Base-by-base conservation (phyloP, 805 yeast species). In the Yarrowia hollandica region DNA sequence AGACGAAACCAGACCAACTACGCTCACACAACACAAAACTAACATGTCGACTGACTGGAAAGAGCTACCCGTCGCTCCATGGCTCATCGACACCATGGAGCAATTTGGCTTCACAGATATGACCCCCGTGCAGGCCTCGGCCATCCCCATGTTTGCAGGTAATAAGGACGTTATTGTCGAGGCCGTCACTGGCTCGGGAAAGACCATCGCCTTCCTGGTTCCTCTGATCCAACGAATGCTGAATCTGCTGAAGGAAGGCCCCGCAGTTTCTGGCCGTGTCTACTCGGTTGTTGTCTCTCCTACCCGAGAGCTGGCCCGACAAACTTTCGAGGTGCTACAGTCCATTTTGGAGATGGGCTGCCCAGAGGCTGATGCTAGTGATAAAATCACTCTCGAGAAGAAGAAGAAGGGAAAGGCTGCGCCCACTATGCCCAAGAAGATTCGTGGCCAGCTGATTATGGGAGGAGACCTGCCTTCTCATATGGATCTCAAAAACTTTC, bases 111-210 rank as follows among this genome's bases (percentile, higher is more conserved):
- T 80, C 69, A 79, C 81, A 2, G 70, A 81, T 11, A 90, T 92
- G 97, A 94, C 99, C 0, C 96, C 99, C 0, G 99, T 94, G 0
- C 99, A 94, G 69, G 98, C 99, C 0, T 82, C 97, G 0, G 85
- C 95, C 0, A 87, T 94, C 52, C 99, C 99, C 0, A 74, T 91
- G 61, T 81, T 94, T 64, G 72, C 85, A 19, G 83, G 83, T 16
- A 87, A 90, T 68, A 92, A 92, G 67, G 99, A 94, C 72, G 97
- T 94, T 3, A 94, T 94, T 8, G 98, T 90, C 1, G 97, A 94
- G 69, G 96, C 97, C 0, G 96, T 90, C 1, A 94, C 99, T 0
- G 99, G 99, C 0, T 90, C 97, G 0, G 99, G 99, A n/a, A 94
- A 94, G 70, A 94, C 99, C 0, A 71, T 91, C n/a, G 86, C 97